Conservation (phyloP, 1,139 yeast genomes). For the Yamadazyma oceani region DNA sequence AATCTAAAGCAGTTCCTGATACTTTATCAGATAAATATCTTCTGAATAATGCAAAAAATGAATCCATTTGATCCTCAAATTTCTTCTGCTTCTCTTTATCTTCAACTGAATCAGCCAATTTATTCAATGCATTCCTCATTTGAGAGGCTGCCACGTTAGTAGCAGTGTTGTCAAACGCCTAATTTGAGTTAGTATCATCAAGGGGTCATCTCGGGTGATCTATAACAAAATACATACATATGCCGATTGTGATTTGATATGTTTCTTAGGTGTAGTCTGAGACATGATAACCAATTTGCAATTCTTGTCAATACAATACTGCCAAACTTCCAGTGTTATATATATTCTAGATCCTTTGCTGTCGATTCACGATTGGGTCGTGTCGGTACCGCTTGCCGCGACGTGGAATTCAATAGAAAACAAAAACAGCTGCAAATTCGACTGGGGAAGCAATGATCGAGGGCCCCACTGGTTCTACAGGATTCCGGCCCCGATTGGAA, state of each 20-base stretch:
- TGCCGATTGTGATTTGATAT: slow-evolving; percentile 71
- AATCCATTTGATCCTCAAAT: slow-evolving; percentile 93
- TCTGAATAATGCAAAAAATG: slow-evolving; percentile 89
- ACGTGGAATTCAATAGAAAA: neutral
- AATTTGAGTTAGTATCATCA: slow-evolving; percentile 21
- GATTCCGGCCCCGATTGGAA: too few relatives aligned
- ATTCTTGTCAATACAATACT: too few relatives aligned
- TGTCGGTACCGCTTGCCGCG: slow-evolving; percentile 1
- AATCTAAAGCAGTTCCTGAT: slow-evolving; percentile 76
- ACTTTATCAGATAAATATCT: slow-evolving; percentile 91
- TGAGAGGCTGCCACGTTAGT: slow-evolving; percentile 96
- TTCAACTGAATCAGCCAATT: slow-evolving; percentile 76
- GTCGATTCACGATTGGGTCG: neutral
- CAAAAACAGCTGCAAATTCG: neutral
- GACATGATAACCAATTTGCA: slow-evolving; percentile 11
- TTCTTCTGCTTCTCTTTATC: slow-evolving; percentile 55
- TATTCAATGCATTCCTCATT: slow-evolving; percentile 95
- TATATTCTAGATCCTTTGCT: neutral
- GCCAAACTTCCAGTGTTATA: neutral
- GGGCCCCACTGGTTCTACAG: too few relatives aligned
- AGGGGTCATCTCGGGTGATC: slow-evolving; percentile 2
- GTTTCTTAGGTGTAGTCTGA: slow-evolving; percentile 49
- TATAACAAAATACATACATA: slow-evolving; percentile 42
- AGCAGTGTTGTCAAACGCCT: slow-evolving; percentile 94
- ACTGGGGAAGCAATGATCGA: too few relatives aligned